Evolutionary conservation across 1,139 yeast species (phyloP), one percentile per base, ranked within the genome.

Genomic region (Scheffersomyces segobiensis): DNA sequence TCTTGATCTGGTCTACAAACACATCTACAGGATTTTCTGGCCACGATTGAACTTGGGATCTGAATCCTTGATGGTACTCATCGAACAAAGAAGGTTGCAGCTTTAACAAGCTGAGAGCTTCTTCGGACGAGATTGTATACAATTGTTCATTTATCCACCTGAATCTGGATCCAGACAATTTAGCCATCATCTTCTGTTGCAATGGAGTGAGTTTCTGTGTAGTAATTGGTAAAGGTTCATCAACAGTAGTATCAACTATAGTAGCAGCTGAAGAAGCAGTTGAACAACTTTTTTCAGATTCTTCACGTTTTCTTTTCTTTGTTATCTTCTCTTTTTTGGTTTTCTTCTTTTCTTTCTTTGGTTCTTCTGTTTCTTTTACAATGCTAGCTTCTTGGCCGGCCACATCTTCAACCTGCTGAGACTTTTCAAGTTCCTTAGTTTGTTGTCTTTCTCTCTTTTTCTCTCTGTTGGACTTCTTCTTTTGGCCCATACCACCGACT

Each of bases 81-180:
- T 92, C 96, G 72, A 93, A 95, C 63, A 96, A 79, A 32, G 87
- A 86, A 0, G 99, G 99, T 65, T 93, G 97, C 22, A 88, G 86
- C 60, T 84, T 76, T 55, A 96, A 86, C 63, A 96, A 77, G 52
- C 82, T 79, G 49, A 92, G 77, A 0, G 99, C 99, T 42, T 86
- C 86, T 17, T 84, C 87, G 0, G 98, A 93, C 1, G 88, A 76
- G 32, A 88, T 89, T 0, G 98, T 95, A 69, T 95, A 95, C 32
- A 95, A 79, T 70, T 93, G 97, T 72, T 95, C 99, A 71, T 95
- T 95, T 70, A 95, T 96, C 98, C 98, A 95, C 72, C 99, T 83
- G 75, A 95, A 95, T 66, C 99, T 79, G 0, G 98, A 93, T 0
- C 99, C 99, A 1, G 97, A 87, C 53, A 95, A 82, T 72, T 95